Evolutionary conservation across 1,284 basidiomycete species (phyloP), one percentile per base, ranked within the genome.

Genomic region (Grifola frondosa): DNA sequence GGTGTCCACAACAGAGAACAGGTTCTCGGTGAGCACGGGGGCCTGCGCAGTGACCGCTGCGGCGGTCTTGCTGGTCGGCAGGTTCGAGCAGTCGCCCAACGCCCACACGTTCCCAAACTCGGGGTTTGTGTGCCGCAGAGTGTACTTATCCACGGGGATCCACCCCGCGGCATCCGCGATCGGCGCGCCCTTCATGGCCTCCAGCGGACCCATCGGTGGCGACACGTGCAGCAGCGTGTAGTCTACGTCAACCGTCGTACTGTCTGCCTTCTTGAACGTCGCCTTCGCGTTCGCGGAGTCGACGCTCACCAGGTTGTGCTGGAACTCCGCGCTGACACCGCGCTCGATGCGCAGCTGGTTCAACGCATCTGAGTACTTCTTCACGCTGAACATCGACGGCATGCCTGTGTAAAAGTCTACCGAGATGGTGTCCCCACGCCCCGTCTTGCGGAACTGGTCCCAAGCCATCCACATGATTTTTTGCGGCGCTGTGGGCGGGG

Each of bases 381-480:
- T 85, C 42, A 88, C 85, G 52, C 75, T 81, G 68, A 99, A 98
- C 92, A 99, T 98, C 38, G 86, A 78, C 15, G 91, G 90, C 77
- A 87, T 88, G 45, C 94, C 96, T n/a, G 88, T 94, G 59, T 88
- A 87, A 65, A 97, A 98, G 48, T 90, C 80, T 48, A 92, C 69
- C 46, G 83, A 75, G 57, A 88, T 75, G 41, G 80, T 74, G 41
- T 75, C 70, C 6, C 69, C 62, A n/a, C 85, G 76, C 5, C 70
- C 67, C 3, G 84, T 84, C 54, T 65, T 73, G 41, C 73, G 71
- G 59, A 77, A 91, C 36, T 81, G 71, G 58, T 91, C 88, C 84
- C 85, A 88, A 36, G 91, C 88, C 89, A 94, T 93, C 88, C 92
- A 96, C 82, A 92, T 90, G 53, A 95, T 88, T 68, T 95, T 95